Conservation (phyloP, 805 yeast species). For the Candida ovalis region DNA sequence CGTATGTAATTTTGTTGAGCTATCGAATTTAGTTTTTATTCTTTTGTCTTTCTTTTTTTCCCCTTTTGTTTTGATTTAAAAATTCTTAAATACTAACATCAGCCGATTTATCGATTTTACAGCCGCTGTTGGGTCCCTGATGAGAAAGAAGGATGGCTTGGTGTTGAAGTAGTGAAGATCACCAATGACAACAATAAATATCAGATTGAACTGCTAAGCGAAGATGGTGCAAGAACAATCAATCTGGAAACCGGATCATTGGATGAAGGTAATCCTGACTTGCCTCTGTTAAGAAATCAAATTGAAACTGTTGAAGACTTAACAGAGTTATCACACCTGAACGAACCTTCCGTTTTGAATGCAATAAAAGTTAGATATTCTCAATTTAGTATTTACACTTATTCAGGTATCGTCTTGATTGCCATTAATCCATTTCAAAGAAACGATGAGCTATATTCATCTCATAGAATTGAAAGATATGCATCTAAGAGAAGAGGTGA, state of each 20-base stretch:
- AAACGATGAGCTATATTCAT: conserved; percentile 86
- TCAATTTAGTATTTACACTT: conserved; percentile 88
- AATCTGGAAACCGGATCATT: conserved; percentile 46
- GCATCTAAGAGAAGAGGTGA: conserved; percentile 93
- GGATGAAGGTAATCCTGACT: conserved; percentile 49
- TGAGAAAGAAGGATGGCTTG: conserved; percentile 68
- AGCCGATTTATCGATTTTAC: neutral
- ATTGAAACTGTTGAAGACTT: conserved; percentile 93
- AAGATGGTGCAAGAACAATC: conserved; percentile 41
- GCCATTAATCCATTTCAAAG: conserved; percentile 95
- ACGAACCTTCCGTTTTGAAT: conserved; percentile 94
- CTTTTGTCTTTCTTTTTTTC: neutral
- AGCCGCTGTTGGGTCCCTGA: conserved; percentile 84
- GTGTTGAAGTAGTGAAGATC: conserved; percentile 53
- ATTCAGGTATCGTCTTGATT: conserved; percentile 93
- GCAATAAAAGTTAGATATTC: conserved; percentile 88
- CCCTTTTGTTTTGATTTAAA: neutral
- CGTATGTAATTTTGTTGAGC: conserved; percentile 35
- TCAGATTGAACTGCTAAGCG: conserved; percentile 50
- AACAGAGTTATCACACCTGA: conserved; percentile 85
- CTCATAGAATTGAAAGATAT: conserved; percentile 90
- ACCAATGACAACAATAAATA: conserved; percentile 41
- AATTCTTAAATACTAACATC: conserved; percentile 5
- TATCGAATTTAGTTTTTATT: neutral
- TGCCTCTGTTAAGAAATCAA: conserved; percentile 87